Conservation (phyloP, 805 yeast species). For the Yamadazyma akitaensis region DNA sequence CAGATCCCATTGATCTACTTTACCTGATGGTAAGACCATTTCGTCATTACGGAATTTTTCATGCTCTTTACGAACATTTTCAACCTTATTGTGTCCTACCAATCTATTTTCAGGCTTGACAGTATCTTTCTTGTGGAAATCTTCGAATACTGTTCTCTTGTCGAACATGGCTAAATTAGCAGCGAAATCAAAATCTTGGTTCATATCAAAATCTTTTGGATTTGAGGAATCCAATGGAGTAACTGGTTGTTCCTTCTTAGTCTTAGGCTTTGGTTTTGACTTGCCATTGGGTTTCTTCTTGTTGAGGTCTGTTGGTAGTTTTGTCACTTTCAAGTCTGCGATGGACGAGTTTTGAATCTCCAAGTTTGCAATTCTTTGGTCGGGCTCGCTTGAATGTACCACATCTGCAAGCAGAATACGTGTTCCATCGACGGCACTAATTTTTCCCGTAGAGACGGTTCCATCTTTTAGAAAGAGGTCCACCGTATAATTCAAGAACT, state of each 20-base stretch:
- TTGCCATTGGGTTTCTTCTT: conserved; percentile 14
- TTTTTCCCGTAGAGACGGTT: conserved; percentile 29
- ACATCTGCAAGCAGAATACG: conserved; percentile 25
- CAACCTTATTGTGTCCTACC: conserved; percentile 68
- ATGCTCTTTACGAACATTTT: conserved; percentile 17
- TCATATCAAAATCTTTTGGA: conserved; percentile 10
- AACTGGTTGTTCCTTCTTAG: conserved; percentile 4
- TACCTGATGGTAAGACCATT: conserved; percentile 55
- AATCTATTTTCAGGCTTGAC: conserved; percentile 59
- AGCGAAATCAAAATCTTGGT: conserved; percentile 76
- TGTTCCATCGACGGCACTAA: conserved; percentile 29
- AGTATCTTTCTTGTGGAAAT: conserved; percentile 62
- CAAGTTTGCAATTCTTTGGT: conserved; percentile 10
- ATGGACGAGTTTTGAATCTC: conserved; percentile 38
- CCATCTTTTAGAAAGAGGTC: conserved; percentile 39
- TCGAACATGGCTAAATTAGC: conserved; percentile 80
- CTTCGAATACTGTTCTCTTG: conserved; percentile 74
- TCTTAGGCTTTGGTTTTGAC: not conserved
- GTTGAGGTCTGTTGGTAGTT: conserved; percentile 41
- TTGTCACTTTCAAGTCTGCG: conserved; percentile 53
- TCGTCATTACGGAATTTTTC: conserved; percentile 66
- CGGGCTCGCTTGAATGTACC: conserved; percentile 14
- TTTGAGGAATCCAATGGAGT: not conserved
- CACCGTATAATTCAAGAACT: conserved; percentile 41
- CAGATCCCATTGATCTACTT: conserved; percentile 53